Base-by-base conservation (phyloP, 2,329 filamentous ascomycete species). In the Lachnellula cervina region DNA sequence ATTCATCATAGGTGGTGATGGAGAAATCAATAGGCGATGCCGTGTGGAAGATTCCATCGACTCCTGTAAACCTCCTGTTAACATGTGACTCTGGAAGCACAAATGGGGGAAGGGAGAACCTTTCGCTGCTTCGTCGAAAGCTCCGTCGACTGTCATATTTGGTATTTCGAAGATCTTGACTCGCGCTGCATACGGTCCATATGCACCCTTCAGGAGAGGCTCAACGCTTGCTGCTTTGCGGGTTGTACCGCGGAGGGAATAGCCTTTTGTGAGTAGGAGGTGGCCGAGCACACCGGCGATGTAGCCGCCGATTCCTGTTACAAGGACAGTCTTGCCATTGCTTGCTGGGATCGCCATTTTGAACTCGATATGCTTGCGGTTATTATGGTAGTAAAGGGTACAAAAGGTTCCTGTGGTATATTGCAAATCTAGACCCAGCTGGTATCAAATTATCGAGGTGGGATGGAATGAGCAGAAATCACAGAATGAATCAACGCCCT, bases 281-380 rank as follows among this genome's bases (percentile, higher is more conserved):
- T 62, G 51, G 7, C 68, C 65, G 2, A 68, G 56, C 6, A 65
- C 60, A 44, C 62, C 65, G 32, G 68, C 70, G 48, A 71, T 65
- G 48, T 69, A 71, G 37, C 70, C 69, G 54, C 69, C 69, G 48
- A 67, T 66, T 5, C 69, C 69, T 9, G 69, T 71, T 35, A 71
- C 62, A 19, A 70, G 62, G 7, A 69, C 59, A 5, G 63, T 66
- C 44, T 67, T 61, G 35, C 65, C 58, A 28, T 69, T 67, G 25
- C 56, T 62, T 42, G 38, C 23, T 51, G 64, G 53, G 34, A 66
- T 50, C 34, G 63, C 55, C 65, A 68, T 68, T 1, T 25, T 17
- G 21, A 11, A 47, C 34, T n/a, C 44, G 16, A 32, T 44, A 13
- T 32, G 2, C 28, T 32, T 13, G 28, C 13, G 28, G 4, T 32